phyloP scores from a whole-genome alignment of 1,284 basidiomycete species.

The Cronartium quercuum region DNA sequence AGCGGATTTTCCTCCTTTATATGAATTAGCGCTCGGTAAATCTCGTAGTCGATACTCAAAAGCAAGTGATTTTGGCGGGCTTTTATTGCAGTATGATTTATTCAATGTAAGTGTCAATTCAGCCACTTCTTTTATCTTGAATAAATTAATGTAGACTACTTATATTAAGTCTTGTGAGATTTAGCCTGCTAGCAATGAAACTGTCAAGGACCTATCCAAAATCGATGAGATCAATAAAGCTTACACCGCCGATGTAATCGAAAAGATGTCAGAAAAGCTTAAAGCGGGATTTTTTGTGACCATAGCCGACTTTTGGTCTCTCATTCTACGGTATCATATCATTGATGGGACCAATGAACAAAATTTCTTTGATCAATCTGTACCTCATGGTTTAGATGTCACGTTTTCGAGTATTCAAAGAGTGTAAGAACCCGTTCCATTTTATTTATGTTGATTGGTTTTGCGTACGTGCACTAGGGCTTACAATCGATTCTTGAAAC shows the following conservation, averaged over 20 bases:
- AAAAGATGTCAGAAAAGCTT: neutral
- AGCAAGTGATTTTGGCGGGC: neutral
- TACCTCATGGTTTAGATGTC: slow-evolving; percentile 8
- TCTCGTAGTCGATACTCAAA: neutral
- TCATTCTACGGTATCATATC: slow-evolving; percentile 12
- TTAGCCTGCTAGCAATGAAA: slow-evolving; percentile 7
- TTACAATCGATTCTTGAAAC: neutral
- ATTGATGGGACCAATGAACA: neutral
- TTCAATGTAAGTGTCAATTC: slow-evolving; percentile 7
- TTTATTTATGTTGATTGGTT: neutral
- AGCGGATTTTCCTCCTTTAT: slow-evolving; percentile 10
- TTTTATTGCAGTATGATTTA: slow-evolving; percentile 15
- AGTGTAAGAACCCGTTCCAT: slow-evolving; percentile 7
- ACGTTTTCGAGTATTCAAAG: slow-evolving; percentile 25
- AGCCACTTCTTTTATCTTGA: neutral
- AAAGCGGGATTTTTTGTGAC: slow-evolving; percentile 22
- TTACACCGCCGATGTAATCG: neutral
- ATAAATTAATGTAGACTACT: slow-evolving; percentile 1
- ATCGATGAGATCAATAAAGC: slow-evolving; percentile 1
- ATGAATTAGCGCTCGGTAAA: neutral
- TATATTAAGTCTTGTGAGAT: no score
- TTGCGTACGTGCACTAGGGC: neutral
- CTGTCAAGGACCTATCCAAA: neutral
- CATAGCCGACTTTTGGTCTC: slow-evolving; percentile 18
- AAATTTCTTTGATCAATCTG: slow-evolving; percentile 21